Percentiles rank a stretch among this genome's conserved stretches.
phyloP scores from a whole-genome alignment of 192 early-diverging fungal species.

The Lobosporangium transversale region DNA sequence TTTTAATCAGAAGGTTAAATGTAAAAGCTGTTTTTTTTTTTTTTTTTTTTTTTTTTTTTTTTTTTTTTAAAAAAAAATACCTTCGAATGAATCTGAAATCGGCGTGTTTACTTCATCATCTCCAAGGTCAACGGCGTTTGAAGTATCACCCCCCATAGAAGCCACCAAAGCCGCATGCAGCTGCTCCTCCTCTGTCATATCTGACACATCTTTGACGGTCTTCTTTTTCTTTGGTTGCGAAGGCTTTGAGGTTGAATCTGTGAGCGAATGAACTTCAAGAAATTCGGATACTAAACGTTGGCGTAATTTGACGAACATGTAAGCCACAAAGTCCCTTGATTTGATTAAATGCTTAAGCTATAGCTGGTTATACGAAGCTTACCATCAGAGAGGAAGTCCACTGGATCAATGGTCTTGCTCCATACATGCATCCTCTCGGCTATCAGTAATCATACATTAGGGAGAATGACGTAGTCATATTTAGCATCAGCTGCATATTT shows the following conservation, averaged over 20 bases:
- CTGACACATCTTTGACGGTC: slow-evolving; percentile 59
- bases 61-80: too few species aligned
- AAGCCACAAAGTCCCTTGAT: too few species aligned
- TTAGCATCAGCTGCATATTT: too few species aligned
- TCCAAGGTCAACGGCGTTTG: slow-evolving; percentile 27
- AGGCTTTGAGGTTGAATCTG: slow-evolving; percentile 50
- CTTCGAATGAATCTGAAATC: too few species aligned
- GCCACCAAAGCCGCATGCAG: slow-evolving; percentile 84
- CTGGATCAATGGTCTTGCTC: slow-evolving; percentile 61
- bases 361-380: too few species aligned
- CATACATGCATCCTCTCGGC: slow-evolving; percentile 85
- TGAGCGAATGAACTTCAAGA: slow-evolving; percentile 59
- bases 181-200: slow-evolving; percentile 93
- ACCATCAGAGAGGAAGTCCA: slow-evolving; percentile 81
- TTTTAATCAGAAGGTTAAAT: too few species aligned
- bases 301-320: too few species aligned
- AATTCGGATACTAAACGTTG: slow-evolving; percentile 72
- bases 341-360: too few species aligned
- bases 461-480: too few species aligned
- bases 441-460: too few species aligned
- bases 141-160: slow-evolving; percentile 59
- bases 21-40: too few species aligned
- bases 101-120: slow-evolving; percentile 16
- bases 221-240: slow-evolving; percentile 44
- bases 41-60: too few species aligned